phyloP scores from a whole-genome alignment of 345 rosid species.

The Salix caprea region DNA sequence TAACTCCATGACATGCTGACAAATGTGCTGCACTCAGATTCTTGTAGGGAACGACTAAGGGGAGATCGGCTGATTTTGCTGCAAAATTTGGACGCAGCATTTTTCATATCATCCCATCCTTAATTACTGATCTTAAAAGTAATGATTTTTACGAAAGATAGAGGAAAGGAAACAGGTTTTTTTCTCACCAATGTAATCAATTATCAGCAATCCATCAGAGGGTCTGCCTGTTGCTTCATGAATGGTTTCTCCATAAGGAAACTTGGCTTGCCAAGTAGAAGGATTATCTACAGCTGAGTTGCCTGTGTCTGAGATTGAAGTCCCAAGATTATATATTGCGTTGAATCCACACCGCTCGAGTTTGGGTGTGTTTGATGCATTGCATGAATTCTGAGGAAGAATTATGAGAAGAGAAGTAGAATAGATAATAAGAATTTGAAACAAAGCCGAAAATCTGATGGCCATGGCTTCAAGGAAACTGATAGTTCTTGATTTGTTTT shows the following conservation, averaged over 20 bases:
- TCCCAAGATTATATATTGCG: not conserved
- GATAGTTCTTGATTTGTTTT: no score
- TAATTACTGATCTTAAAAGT: no score
- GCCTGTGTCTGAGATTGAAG: not conserved
- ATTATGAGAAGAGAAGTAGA: not conserved
- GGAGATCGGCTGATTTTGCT: slow-evolving; percentile 11
- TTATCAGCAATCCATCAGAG: not conserved
- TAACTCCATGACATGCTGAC: not conserved
- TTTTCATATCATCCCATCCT: not conserved
- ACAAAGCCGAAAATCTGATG: not conserved
- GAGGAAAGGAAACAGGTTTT: no score
- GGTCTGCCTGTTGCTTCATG: not conserved
- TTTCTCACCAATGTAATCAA: slow-evolving; percentile 3
- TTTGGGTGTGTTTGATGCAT: not conserved
- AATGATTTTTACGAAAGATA: no score
- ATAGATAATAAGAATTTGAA: not conserved
- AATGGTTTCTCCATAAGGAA: not conserved
- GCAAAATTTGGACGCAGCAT: not conserved
- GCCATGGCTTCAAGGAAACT: not conserved
- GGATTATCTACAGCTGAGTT: not conserved
- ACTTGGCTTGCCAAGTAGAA: not conserved
- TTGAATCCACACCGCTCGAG: not conserved
- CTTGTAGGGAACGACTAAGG: not conserved
- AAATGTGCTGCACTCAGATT: not conserved
- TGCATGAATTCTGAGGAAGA: not conserved